Evolutionary conservation across 495 filamentous ascomycete species (phyloP), one percentile per base, ranked within the genome.

Genomic region (Penicillium chermesinum): DNA sequence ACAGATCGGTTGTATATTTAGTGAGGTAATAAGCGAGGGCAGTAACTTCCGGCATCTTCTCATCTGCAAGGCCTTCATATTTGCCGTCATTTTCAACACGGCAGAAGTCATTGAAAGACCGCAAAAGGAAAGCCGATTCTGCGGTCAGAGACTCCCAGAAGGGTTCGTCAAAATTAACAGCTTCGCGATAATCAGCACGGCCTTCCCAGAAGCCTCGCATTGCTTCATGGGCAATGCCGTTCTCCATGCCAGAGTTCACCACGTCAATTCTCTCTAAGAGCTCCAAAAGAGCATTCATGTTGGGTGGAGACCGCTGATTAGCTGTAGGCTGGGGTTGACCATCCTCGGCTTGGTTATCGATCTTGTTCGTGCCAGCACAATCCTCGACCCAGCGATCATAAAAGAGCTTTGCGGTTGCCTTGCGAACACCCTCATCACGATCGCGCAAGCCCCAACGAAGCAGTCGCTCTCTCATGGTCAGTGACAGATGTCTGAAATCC

Each of bases 141-240:
- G 88, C 84, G 1, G 79, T 89, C 14, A 97, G 73, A 5, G 78
- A 81, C 49, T 96, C 84, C 86, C 90, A 99, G 72, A 89, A 99
- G 6, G 68, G 69, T 57, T 96, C 87, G 41, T 89, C 83, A 49
- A 99, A 95, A 16, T 73, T 68, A 42, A 96, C 74, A 13, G 77
- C 82, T 27, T 93, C 88, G 3, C 88, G 74, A 61, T 97, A 96
- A 61, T 99, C 93, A 2, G 88, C 85, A 18, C 93, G 82, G 22
- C 90, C 88, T 56, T 89, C 85, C 93, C 93, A 99, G 72, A 99
- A 97, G 40, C 87, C 85, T 49, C 80, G 83, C 87, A 99, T 91
- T 2, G 94, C 93, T 55, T 95, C 88, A 16, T 89, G 77, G 1
- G 87, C 90, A 33, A 96, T 87, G 3, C 93, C 93, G 52, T 84